Evolutionary conservation across 371 early-diverging fungal genomes (phyloP).

Genomic region (Blakeslea trispora): DNA sequence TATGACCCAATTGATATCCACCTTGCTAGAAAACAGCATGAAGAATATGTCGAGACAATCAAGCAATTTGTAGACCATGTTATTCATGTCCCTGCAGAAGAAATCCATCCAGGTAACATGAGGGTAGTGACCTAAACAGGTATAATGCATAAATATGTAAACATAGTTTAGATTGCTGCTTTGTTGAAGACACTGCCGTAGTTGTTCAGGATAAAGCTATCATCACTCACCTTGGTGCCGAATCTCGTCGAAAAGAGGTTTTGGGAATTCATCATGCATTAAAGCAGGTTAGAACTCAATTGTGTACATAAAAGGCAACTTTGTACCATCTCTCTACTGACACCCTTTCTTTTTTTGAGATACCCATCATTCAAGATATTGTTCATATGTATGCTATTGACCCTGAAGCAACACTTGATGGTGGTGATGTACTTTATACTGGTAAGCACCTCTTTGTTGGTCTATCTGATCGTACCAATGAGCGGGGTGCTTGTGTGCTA

Average conservation of each 20-base stretch:
- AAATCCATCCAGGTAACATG: slow-evolving; percentile 24
- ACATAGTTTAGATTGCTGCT: slow-evolving; percentile 27
- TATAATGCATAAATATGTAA: no score
- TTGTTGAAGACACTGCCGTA: slow-evolving; percentile 43
- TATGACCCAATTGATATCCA: slow-evolving; percentile 23
- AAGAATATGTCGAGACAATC: slow-evolving; percentile 24
- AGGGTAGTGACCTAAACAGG: background rate
- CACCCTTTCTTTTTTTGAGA: slow-evolving; percentile 6
- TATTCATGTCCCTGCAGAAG: slow-evolving; percentile 26
- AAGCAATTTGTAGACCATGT: slow-evolving; percentile 23
- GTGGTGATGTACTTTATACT: slow-evolving; percentile 39
- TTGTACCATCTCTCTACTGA: slow-evolving; percentile 6
- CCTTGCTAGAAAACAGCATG: slow-evolving; percentile 28
- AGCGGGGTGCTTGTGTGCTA: slow-evolving; percentile 28
- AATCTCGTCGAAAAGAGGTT: slow-evolving; percentile 32
- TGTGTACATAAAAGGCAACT: slow-evolving; percentile 11
- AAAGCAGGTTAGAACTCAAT: slow-evolving; percentile 18
- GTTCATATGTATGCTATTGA: slow-evolving; percentile 26
- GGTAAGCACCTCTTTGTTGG: slow-evolving; percentile 38
- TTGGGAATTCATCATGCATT: slow-evolving; percentile 19
- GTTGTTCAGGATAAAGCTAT: slow-evolving; percentile 26
- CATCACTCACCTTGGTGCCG: slow-evolving; percentile 30
- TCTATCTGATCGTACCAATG: slow-evolving; percentile 36
- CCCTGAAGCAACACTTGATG: slow-evolving; percentile 33
- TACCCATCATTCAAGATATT: slow-evolving; percentile 20